These are phyloP conservation scores for Erodium moschatum DNA, from an alignment of 441 rosid species.

Conservation along the genomic window DNA sequence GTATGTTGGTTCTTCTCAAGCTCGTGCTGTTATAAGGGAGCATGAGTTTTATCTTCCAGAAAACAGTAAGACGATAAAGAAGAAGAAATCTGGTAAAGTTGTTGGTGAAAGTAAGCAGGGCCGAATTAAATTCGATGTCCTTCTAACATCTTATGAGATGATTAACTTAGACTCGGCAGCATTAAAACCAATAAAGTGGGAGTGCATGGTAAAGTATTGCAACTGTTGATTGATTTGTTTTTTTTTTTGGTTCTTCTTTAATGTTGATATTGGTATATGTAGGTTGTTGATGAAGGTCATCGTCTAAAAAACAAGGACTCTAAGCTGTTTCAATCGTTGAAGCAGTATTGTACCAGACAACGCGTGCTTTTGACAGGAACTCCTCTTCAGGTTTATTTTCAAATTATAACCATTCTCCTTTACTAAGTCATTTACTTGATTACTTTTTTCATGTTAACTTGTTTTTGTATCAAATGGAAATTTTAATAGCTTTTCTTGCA, in stretches of 20 bases:
- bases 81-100: slow-evolving; percentile 75
- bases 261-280: slow-evolving; percentile 26
- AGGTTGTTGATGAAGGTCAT: slow-evolving; percentile 99
- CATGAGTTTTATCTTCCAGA: slow-evolving; percentile 83
- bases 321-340: slow-evolving; percentile 73
- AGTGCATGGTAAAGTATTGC: slow-evolving; percentile 72
- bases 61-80: slow-evolving; percentile 62
- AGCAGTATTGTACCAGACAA: slow-evolving; percentile 76
- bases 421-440: not conserved
- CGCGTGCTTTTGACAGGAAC: slow-evolving; percentile 98
- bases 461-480: too few relatives aligned
- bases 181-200: slow-evolving; percentile 88
- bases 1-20: slow-evolving; percentile 86
- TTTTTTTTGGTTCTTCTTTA: slow-evolving; percentile 19
- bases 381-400: slow-evolving; percentile 77
- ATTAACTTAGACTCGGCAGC: slow-evolving; percentile 74
- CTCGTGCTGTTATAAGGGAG: slow-evolving; percentile 83
- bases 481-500: slow-evolving; percentile 2
- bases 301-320: slow-evolving; percentile 97
- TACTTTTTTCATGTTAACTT: not conserved
- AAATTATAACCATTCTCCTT: not conserved
- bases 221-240: slow-evolving; percentile 16
- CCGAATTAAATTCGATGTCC: slow-evolving; percentile 92
- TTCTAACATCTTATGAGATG: slow-evolving; percentile 98
- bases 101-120: slow-evolving; percentile 81